Base-by-base conservation (phyloP, 805 yeast species). In the Saturnispora hagleri region DNA sequence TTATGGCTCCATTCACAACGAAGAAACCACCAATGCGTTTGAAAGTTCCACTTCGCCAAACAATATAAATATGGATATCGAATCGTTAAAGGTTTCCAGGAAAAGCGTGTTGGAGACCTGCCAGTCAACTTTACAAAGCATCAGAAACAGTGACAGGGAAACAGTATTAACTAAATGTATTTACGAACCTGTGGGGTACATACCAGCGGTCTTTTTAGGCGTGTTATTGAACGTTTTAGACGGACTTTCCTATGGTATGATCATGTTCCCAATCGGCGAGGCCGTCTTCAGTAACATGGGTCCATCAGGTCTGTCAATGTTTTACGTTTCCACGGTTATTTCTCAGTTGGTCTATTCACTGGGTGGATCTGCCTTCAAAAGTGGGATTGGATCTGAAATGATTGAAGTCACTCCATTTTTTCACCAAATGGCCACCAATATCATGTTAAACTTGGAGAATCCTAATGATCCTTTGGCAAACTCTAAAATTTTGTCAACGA, bases 331-430 rank as follows among this genome's bases (percentile, higher is more conserved):
- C 4, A 86, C 96, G 33, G 77, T 93, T n/a, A 77, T 91, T 0
- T 86, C 96, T 0, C 99, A 93, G 66, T 69, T 89, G 56, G 86
- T 89, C 5, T 90, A 80, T 63, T 89, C 97, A 0, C 67, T 87
- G 24, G 99, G 99, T 15, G 95, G 95, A 1, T 87, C 96, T 15
- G 86, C 87, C 8, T 91, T 93, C 70, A 81, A 80, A 55, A 77
- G 89, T 2, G 96, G 95, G n/a, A 81, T 91, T 43, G 99, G 99
- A 1, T 86, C 96, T 3, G 98, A 93, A 69, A 93, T 93, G 99
- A 93, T 93, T 58, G 99, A 93, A 66, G 89, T 93, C n/a, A 95
- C 97, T 2, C 99, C 99, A 2, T 93, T 93, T 66, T 91, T 91
- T 73, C 99, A 93, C 63, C 77, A 95, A 2, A 90, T 93, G 96